These are phyloP conservation scores for Plectosphaerella plurivora DNA, from an alignment of 2,329 filamentous ascomycete species.

Conservation along the genomic window DNA sequence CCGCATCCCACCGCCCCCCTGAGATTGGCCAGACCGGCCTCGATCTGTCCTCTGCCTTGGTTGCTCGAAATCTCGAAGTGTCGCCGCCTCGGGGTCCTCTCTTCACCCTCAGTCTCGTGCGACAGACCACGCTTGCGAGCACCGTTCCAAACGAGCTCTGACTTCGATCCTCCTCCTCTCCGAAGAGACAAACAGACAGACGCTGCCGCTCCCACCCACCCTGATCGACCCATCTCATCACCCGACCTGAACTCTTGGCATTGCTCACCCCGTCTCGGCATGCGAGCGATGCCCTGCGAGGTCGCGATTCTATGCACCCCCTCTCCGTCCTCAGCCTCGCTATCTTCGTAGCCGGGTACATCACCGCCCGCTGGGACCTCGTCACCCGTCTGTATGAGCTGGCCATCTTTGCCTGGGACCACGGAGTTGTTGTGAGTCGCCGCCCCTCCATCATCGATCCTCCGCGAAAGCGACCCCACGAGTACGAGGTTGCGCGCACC, in stretches of 20 bases:
- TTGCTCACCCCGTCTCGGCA: slow-evolving; percentile 25
- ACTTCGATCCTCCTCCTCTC: neutral
- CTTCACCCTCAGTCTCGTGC: neutral
- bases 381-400: slow-evolving; percentile 96
- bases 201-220: neutral
- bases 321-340: slow-evolving; percentile 93
- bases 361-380: slow-evolving; percentile 97
- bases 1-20: neutral
- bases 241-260: slow-evolving; percentile 7
- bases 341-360: slow-evolving; percentile 99
- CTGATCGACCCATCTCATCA: neutral
- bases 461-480: slow-evolving; percentile 22
- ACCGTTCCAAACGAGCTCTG: neutral
- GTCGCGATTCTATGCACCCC: slow-evolving; percentile 79
- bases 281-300: slow-evolving; percentile 32
- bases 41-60: neutral
- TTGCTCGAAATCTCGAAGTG: neutral
- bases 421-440: slow-evolving; percentile 82
- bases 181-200: too few species aligned
- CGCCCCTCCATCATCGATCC: neutral
- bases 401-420: slow-evolving; percentile 94
- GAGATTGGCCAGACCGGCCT: neutral
- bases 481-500: neutral
- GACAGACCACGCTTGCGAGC: neutral
- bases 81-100: neutral